A percentile compares a stretch with the other conserved stretches of the same genome.
Evolutionary conservation across 305 asterid genomes (phyloP).

Genomic region (Fraxinus sp.): DNA sequence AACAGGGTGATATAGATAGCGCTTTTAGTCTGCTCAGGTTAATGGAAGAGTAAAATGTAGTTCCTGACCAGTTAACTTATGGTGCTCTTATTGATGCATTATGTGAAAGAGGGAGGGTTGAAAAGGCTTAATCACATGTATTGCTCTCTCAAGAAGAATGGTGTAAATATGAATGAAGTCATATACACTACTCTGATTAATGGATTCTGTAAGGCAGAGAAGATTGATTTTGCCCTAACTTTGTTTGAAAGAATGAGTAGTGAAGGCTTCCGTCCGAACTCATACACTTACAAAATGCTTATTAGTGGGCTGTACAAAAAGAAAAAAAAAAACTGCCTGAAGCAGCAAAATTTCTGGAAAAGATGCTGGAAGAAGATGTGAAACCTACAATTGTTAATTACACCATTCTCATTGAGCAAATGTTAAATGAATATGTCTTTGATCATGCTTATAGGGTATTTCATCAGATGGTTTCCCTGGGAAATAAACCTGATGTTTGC

Average conservation of each 20-base stretch:
- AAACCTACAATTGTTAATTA: slow-evolving; percentile 54
- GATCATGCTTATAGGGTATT: slow-evolving; percentile 50
- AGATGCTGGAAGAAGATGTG: slow-evolving; percentile 55
- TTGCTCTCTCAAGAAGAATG: slow-evolving; percentile 54
- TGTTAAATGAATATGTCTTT: slow-evolving; percentile 62
- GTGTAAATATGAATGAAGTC: slow-evolving; percentile 48
- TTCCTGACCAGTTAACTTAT: slow-evolving; percentile 65
- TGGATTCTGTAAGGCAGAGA: slow-evolving; percentile 56
- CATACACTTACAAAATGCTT: slow-evolving; percentile 58
- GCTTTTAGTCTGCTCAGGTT: slow-evolving; percentile 65
- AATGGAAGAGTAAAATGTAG: slow-evolving; percentile 61
- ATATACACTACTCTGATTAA: slow-evolving; percentile 60
- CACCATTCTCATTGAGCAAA: slow-evolving; percentile 62
- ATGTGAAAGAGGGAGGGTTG: slow-evolving; percentile 56
- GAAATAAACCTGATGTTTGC: slow-evolving; percentile 70
- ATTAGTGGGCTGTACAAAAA: slow-evolving; percentile 63
- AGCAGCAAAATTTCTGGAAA: slow-evolving; percentile 47
- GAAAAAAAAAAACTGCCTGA: slow-evolving; percentile 48
- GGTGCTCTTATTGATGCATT: slow-evolving; percentile 59
- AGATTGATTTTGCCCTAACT: slow-evolving; percentile 43
- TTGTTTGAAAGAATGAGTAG: slow-evolving; percentile 53
- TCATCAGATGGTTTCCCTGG: slow-evolving; percentile 46
- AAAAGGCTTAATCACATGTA: slow-evolving; percentile 46
- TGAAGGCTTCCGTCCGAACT: slow-evolving; percentile 52
- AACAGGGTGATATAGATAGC: slow-evolving; percentile 52